Evolutionary conservation across 257 asterid species (phyloP), one percentile per base, ranked within the genome.

Genomic region (Przewalskia tangutica): DNA sequence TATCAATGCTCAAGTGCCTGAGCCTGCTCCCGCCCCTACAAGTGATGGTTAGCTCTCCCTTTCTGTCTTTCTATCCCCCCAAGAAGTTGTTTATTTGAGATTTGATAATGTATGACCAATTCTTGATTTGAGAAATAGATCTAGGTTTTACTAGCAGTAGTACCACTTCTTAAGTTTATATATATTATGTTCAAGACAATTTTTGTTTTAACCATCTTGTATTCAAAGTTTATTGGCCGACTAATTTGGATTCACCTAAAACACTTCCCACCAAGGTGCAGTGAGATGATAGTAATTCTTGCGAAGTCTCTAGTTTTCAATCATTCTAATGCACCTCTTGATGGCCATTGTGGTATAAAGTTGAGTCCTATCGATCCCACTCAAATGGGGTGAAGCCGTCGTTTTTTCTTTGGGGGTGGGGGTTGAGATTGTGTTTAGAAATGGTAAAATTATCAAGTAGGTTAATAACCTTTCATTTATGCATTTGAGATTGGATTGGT

Each of bases 1-100:
- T 4, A 84, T 85, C 71, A 88, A 82, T 83, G 98, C 87, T 71
- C 93, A 89, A 79, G 83, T 23, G 23, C 62, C 89, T 68, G 87
- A 32, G 27, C 93, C 94, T 34, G 91, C 97, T 7, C 98, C 97
- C 23, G 84, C 95, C 16, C 92, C 97, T 20, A 23, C 95, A 18
- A 91, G 86, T 84, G 94, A 91, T 60, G 98, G 97, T 91, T 2
- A 13, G 84, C 17, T 36, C 5, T 17, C 38, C 40, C 46, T 77
- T 18, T 7, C 7, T 13, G 12, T 10, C 3, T 6, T 17, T 27
- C 10, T 0, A 0, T 3, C 1, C 17, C 8, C 38, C 42, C 14
- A 16, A 53, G 32, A 27, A 54, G 23, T n/a, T 34, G 23, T 44
- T 1, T 38, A 46, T 71, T 84, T 81, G 20, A 18, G 44, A 1